Evolutionary conservation across 805 yeast species (phyloP).

Genomic region (Metschnikowia vanudenii): DNA sequence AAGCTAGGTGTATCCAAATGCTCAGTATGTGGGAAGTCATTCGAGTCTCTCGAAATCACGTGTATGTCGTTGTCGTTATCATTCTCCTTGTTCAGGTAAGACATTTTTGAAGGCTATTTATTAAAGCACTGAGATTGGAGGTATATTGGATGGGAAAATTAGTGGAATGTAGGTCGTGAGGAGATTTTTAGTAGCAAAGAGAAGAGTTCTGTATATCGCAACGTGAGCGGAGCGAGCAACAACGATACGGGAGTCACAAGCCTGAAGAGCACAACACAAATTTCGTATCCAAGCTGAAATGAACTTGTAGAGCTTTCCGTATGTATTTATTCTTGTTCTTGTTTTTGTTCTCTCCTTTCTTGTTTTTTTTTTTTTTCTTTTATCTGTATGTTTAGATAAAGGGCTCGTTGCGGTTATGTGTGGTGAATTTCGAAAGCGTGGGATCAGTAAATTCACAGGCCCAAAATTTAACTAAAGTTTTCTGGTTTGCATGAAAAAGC

Average conservation of each 20-base stretch:
- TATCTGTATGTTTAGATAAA: neutral
- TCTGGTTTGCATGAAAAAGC: no score
- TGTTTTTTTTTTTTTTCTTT: neutral
- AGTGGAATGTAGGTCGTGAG: slow-evolving; percentile 1
- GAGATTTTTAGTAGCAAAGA: neutral
- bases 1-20: slow-evolving; percentile 19
- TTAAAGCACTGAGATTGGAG: neutral
- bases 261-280: neutral
- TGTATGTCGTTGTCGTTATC: slow-evolving; percentile 19
- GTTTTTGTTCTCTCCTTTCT: neutral
- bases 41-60: slow-evolving; percentile 16
- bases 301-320: no score
- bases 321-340: neutral
- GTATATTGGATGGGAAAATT: neutral
- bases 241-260: neutral
- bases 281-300: neutral
- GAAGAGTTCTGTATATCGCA: slow-evolving; percentile 10
- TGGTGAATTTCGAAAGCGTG: no score
- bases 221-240: slow-evolving; percentile 10
- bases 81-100: slow-evolving; percentile 8
- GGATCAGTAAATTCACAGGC: no score
- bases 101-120: slow-evolving; percentile 7
- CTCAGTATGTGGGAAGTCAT: slow-evolving; percentile 11
- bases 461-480: no score
- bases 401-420: no score